Conservation (phyloP, 805 yeast species). For the Soucietia sequanensis region DNA sequence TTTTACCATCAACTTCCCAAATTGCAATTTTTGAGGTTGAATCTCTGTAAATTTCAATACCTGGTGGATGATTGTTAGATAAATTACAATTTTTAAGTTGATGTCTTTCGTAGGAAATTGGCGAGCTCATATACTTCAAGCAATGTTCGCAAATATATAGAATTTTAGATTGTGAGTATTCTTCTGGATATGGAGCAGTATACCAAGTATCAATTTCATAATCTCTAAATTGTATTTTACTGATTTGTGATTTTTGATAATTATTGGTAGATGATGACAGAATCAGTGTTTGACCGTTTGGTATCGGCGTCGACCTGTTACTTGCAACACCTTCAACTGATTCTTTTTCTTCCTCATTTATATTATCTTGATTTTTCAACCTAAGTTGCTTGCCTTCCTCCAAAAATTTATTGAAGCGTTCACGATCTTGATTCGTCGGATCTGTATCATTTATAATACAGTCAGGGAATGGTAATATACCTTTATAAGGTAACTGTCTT, state of each 20-base stretch:
- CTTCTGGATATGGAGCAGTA: constrained; percentile 90
- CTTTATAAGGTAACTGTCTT: constrained; percentile 66
- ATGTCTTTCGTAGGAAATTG: constrained; percentile 68
- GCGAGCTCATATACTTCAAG: constrained; percentile 72
- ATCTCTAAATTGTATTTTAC: constrained; percentile 66
- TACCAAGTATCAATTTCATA: constrained; percentile 89
- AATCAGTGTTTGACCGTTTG: constrained; percentile 1
- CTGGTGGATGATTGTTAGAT: constrained; percentile 63
- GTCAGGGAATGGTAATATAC: constrained; percentile 57
- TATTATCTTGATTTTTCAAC: constrained; percentile 17
- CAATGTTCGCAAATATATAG: constrained; percentile 84
- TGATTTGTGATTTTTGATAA: constrained; percentile 36
- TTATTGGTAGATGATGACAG: constrained; percentile 6
- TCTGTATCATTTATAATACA: constrained; percentile 59
- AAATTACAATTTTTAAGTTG: constrained; percentile 61
- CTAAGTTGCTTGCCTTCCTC: constrained; percentile 40
- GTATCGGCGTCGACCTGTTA: constrained; percentile 5
- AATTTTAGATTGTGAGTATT: constrained; percentile 59
- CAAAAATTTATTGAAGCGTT: constrained; percentile 43
- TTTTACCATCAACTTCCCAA: constrained; percentile 74
- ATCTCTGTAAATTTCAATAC: constrained; percentile 42
- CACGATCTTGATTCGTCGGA: constrained; percentile 54
- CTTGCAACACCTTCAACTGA: constrained; percentile 4
- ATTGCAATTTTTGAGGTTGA: constrained; percentile 24
- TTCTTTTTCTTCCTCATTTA: constrained; percentile 15